Evolutionary conservation across 257 asterid species (phyloP), one percentile per base, ranked within the genome.

Genomic region (Capsicum pubescens): DNA sequence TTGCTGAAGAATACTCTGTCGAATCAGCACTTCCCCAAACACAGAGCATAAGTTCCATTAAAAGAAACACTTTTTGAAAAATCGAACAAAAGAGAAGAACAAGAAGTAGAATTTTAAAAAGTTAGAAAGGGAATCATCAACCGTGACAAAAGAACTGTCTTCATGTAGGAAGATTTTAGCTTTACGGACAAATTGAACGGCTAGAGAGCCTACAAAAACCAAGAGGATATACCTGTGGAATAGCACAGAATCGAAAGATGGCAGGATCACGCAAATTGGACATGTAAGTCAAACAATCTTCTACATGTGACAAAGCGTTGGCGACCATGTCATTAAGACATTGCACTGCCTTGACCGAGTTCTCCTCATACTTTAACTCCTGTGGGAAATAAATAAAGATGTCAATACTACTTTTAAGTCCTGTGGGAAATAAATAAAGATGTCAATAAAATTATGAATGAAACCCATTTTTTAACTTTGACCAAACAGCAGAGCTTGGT

Each of bases 281-380:
- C 98, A 93, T 88, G 89, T 93, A 96, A 13, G 81, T 90, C 86
- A 94, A 90, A 90, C 93, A 90, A 85, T 94, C 98, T 89, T 94
- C 98, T 15, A 87, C 93, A 86, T 94, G 99, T 50, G 79, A 3
- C 78, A 94, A 88, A 89, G 99, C 97, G 88, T 96, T 92, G 86
- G 99, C 92, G 89, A 96, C 92, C 99, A 96, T 96, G 72, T 94
- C 99, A 88, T 96, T 96, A 84, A 94, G 90, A 91, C 98, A 96
- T 70, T 96, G 97, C 78, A 96, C 98, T 57, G 99, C 98, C 90
- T 94, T 92, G 83, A 80, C 95, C 48, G 99, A 94, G 89, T 93
- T 93, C 78, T 93, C 98, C 91, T 93, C 94, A 10, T 86, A 50
- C 89, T 94, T 94, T 84, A 94, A 92, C 87, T 91, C 98, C 98